Base-by-base conservation (phyloP, 1,284 basidiomycete species). In the Leccinum pachyderme region DNA sequence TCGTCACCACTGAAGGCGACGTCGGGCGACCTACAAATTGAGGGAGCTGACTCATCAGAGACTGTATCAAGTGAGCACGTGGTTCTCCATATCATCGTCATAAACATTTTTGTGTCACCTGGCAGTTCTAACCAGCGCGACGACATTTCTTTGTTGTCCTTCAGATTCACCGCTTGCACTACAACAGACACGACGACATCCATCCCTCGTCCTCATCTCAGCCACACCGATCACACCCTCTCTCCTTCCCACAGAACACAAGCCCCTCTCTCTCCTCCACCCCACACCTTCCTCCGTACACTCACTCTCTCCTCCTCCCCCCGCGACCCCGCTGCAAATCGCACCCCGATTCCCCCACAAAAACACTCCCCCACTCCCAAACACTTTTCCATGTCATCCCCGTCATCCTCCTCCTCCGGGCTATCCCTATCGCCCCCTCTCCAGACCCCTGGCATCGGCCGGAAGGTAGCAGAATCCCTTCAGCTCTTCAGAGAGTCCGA, bases 401-500 rank as follows among this genome's bases (percentile, higher is more conserved):
- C 81, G 3, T 78, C 77, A 27, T 74, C 79, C 11, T 76, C 77
- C 4, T 64, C 63, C 31, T 63, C 53, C 64, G 52, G 27, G 2
- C 50, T 28, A 8, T 28, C 18, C 22, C 45, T 53, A 1, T 58
- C 72, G 41, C 71, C 67, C 5, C 45, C 57, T 32, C 65, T 65
- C 52, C 63, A 72, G 7, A 68, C 66, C 22, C 63, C 80, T 22
- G 83, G 83, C 15, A 87, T 86, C 47, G 85, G 87, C 32, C 82
- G 89, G 60, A 91, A 91, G 69, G 88, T 91, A 43, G 89, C 89
- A 1, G 88, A 85, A 5, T 84, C 85, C 8, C 76, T 91, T 9
- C 84, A 90, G 62, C 77, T 91, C 6, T 91, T 91, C 76, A 90
- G 87, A 64, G 87, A 89, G 72, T 86, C 88, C 37, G 79, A 81